A percentile compares a stretch with the other conserved stretches of the same genome.
Evolutionary conservation across 2,329 filamentous ascomycete species (phyloP).

Genomic region (Fusarium foetens): DNA sequence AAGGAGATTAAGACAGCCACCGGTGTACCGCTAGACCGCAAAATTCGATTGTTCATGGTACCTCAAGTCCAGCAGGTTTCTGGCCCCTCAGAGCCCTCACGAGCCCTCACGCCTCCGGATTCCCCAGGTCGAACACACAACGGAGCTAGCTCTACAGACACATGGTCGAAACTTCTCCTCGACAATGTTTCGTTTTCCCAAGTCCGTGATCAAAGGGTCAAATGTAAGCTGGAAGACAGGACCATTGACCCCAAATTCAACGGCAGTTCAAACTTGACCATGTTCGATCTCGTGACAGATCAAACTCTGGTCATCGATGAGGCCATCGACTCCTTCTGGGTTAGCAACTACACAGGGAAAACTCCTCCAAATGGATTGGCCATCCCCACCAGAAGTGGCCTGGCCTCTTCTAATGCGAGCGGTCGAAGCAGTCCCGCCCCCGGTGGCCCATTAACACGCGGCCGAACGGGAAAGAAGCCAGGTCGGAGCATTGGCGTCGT

Average conservation of each 20-base stretch:
- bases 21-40: constrained; percentile 74
- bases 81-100: constrained; percentile 48
- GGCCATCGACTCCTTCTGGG: constrained; percentile 65
- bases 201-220: constrained; percentile 43
- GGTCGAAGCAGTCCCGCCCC: constrained; percentile 75
- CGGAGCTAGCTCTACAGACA: constrained; percentile 41
- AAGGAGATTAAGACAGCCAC: constrained; percentile 75
- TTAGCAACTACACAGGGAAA: constrained; percentile 60
- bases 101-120: constrained; percentile 54
- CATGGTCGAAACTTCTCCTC: constrained; percentile 57
- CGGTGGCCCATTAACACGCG: constrained; percentile 72
- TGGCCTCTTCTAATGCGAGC: constrained; percentile 56
- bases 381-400: constrained; percentile 47
- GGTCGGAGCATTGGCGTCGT: constrained; percentile 80
- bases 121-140: constrained; percentile 49
- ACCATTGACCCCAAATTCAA: constrained; percentile 82
- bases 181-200: constrained; percentile 64
- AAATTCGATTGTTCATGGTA: constrained; percentile 81
- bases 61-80: constrained; percentile 53
- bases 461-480: constrained; percentile 74
- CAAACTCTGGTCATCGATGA: constrained; percentile 88
- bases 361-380: constrained; percentile 50
- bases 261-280: constrained; percentile 72
- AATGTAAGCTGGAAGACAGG: constrained; percentile 63
- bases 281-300: constrained; percentile 75